Base-by-base conservation (phyloP, 345 rosid species). In the Alliaria petiolata region DNA sequence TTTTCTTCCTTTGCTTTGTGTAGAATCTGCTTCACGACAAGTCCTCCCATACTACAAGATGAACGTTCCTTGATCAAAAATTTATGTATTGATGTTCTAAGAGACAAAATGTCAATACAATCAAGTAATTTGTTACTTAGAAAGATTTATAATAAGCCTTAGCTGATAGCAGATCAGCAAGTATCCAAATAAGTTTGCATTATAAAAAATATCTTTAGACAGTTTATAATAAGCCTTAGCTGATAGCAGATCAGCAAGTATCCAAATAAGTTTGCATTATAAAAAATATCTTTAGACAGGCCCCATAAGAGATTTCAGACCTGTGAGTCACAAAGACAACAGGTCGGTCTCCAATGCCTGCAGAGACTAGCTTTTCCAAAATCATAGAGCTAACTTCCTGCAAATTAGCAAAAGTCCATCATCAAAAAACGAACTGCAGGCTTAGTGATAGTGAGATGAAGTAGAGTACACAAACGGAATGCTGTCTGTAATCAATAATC, bases 311-410 rank as follows among this genome's bases (percentile, higher is more conserved):
- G 35, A 62, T 45, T 17, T 70, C 70, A 52, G 45, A 88, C 97
- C 99, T 95, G 83, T 95, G 97, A 76, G 99, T 95, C 78, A 95
- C 96, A 81, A 95, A 95, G 52, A 95, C 97, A 80, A 95, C 95
- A 78, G 99, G 99, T 20, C 89, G 89, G 74, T 78, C 79, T 68
- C 97, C 99, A 76, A 95, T 91, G 75, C 99, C 97, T 11, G 97
- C 99, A 57, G 85, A 80, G 70, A 89, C 85, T 34, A 91, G 91
- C 86, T 89, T 85, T 74, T 79, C 83, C 75, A 95, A 78, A 43
- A 89, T 75, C 87, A 78, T 82, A 76, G 89, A 84, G 81, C 99
- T 88, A 44, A 89, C 99, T 82, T 95, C 99, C 99, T 95, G 82
- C 74, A 72, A 39, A 57, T 73, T 67, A 35, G 19, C 65, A 81